These are phyloP conservation scores for Trichoderma breve DNA, from an alignment of 2,329 filamentous ascomycete species.

Conservation along the genomic window DNA sequence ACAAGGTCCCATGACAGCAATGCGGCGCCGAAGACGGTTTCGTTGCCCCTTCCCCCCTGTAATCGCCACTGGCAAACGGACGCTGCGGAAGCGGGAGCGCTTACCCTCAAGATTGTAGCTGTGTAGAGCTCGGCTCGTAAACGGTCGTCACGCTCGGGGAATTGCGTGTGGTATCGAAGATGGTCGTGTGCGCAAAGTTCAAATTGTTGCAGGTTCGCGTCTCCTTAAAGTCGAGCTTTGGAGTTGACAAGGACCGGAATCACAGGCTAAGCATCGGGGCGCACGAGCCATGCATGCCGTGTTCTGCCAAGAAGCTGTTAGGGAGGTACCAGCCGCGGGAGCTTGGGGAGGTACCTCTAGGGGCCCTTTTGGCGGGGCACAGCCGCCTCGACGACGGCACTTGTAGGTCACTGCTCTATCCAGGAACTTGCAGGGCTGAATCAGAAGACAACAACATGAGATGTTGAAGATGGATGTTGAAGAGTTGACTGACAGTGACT, in stretches of 20 bases:
- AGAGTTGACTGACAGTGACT: not conserved
- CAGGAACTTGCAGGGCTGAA: not conserved
- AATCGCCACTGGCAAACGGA: not conserved
- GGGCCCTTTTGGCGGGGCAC: not conserved
- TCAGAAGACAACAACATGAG: not conserved
- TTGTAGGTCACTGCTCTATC: not conserved
- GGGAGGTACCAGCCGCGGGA: not conserved
- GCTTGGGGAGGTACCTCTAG: not conserved
- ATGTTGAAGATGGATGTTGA: not conserved
- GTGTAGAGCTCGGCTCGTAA: not conserved
- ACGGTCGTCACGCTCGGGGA: not conserved
- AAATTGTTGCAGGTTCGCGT: not conserved
- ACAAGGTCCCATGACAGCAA: not conserved
- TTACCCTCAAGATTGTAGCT: not conserved
- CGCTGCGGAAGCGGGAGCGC: not conserved
- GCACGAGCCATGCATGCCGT: not conserved
- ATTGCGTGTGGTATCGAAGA: not conserved
- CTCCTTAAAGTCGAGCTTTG: constrained; percentile 2
- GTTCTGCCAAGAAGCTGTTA: not conserved
- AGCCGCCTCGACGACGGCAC: not conserved
- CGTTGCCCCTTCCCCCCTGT: not conserved
- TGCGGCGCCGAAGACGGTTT: not conserved
- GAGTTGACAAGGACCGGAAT: not conserved
- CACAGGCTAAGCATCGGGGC: not conserved
- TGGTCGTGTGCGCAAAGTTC: not conserved